phyloP scores from a whole-genome alignment of 2,329 filamentous ascomycete genomes.

The Alternaria longipes region DNA sequence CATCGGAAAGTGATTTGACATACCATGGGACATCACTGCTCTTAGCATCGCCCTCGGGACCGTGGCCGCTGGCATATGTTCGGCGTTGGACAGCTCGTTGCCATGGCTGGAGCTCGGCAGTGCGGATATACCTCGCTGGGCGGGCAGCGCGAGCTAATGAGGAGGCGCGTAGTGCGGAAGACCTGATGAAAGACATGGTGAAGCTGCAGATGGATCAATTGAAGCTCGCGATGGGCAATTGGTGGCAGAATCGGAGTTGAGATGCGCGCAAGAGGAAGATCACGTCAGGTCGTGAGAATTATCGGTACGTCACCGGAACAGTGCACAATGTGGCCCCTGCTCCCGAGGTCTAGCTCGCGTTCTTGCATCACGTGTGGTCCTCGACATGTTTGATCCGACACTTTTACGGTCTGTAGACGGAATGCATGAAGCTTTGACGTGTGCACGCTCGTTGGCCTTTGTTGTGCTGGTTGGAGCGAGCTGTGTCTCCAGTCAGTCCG shows the following conservation, averaged over 20 bases:
- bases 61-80: slow-evolving; percentile 51
- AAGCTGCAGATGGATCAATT: slow-evolving; percentile 48
- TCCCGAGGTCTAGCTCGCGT: slow-evolving; percentile 3
- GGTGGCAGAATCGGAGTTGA: slow-evolving; percentile 26
- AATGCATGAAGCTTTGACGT: not conserved
- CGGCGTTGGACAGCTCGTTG: slow-evolving; percentile 50
- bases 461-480: not conserved
- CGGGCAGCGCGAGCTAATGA: slow-evolving; percentile 49
- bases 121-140: slow-evolving; percentile 44
- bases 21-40: slow-evolving; percentile 56
- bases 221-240: slow-evolving; percentile 47
- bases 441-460: not conserved
- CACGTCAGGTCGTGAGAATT: slow-evolving; percentile 27
- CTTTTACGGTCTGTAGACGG: not conserved
- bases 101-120: slow-evolving; percentile 51
- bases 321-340: not conserved
- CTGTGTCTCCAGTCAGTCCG: not conserved
- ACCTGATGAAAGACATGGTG: slow-evolving; percentile 53
- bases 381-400: not conserved
- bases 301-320: slow-evolving; percentile 28
- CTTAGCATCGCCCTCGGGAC: slow-evolving; percentile 40
- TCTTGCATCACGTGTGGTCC: slow-evolving; percentile 9
- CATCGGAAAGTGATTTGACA: slow-evolving; percentile 15
- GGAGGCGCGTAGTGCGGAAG: slow-evolving; percentile 49
- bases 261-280: slow-evolving; percentile 25